Evolutionary conservation across 1,139 yeast species (phyloP).

Genomic region (Taiozyma onychis): DNA sequence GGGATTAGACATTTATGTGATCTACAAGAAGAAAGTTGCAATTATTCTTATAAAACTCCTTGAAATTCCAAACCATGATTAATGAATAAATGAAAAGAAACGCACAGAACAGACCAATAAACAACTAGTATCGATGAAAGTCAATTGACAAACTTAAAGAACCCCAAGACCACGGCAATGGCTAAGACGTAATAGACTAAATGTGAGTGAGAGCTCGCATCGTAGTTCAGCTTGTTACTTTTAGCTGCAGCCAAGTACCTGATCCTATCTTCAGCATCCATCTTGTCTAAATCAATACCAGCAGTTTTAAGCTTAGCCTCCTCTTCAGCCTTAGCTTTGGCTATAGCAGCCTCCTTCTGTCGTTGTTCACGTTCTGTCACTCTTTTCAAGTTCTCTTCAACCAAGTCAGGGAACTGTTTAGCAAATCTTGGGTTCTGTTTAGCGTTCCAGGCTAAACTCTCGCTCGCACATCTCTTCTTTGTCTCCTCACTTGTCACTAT

Average conservation of each 20-base stretch:
- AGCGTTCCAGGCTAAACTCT: slow-evolving; percentile 63
- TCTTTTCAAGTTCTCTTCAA: slow-evolving; percentile 37
- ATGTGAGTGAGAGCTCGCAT: slow-evolving; percentile 18
- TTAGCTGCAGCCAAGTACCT: slow-evolving; percentile 27
- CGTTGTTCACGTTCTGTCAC: slow-evolving; percentile 18
- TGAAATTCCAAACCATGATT: background rate
- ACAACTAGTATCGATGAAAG: background rate
- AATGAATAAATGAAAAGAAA: background rate
- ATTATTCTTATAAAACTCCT: background rate
- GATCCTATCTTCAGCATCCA: slow-evolving; percentile 44
- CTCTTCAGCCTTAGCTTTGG: slow-evolving; percentile 1
- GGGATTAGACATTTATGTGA: no score
- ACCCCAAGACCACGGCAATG: slow-evolving; percentile 26
- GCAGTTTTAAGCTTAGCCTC: slow-evolving; percentile 9
- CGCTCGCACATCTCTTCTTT: slow-evolving; percentile 40
- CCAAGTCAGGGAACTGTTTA: slow-evolving; percentile 64
- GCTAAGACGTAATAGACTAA: slow-evolving; percentile 28
- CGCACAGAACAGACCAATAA: background rate
- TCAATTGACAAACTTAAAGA: slow-evolving; percentile 15
- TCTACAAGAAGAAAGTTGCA: background rate
- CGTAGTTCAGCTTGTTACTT: slow-evolving; percentile 4
- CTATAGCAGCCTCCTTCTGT: slow-evolving; percentile 8
- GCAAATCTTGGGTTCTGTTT: slow-evolving; percentile 42
- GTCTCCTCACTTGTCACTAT: slow-evolving; percentile 47
- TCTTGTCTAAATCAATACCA: slow-evolving; percentile 25